Conservation (phyloP, 805 yeast species). For the Schwanniomyces occidentalis region DNA sequence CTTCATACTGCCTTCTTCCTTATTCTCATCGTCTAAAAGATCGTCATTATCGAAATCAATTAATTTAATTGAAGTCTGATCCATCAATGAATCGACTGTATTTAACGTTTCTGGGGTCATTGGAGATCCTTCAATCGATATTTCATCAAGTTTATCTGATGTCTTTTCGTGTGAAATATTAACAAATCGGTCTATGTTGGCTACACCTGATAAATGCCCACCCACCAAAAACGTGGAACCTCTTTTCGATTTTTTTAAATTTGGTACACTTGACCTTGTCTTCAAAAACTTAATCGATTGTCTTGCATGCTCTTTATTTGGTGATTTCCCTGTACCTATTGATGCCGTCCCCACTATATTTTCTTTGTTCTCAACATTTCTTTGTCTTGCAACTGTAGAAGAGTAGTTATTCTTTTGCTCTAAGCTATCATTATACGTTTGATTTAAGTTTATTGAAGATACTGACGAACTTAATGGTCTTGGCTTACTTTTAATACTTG, state of each 20-base stretch:
- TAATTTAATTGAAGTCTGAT: constrained; percentile 17
- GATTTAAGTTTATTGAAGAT: constrained; percentile 11
- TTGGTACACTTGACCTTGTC: constrained; percentile 24
- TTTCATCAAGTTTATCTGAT: too few relatives aligned
- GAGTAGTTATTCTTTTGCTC: constrained; percentile 6
- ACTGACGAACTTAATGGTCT: constrained; percentile 12
- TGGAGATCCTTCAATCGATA: too few relatives aligned
- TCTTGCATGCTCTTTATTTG: neutral
- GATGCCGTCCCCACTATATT: constrained; percentile 7
- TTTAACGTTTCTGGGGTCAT: constrained; percentile 14
- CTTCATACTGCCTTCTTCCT: neutral
- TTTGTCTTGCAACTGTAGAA: constrained; percentile 9
- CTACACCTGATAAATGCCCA: too few relatives aligned
- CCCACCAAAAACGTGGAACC: constrained; percentile 8
- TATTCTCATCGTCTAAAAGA: constrained; percentile 1
- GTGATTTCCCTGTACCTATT: neutral
- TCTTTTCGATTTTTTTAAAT: constrained; percentile 14
- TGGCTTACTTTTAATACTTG: constrained; percentile 4
- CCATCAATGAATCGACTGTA: constrained; percentile 18
- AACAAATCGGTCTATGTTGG: too few relatives aligned
- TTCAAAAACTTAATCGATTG: constrained; percentile 12
- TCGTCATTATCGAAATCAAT: constrained; percentile 15
- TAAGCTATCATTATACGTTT: constrained; percentile 4
- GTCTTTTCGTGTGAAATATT: too few relatives aligned
- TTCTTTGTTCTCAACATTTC: constrained; percentile 14